Conservation (phyloP, 2,329 filamentous ascomycete species). For the Xylaria hypoxylon region DNA sequence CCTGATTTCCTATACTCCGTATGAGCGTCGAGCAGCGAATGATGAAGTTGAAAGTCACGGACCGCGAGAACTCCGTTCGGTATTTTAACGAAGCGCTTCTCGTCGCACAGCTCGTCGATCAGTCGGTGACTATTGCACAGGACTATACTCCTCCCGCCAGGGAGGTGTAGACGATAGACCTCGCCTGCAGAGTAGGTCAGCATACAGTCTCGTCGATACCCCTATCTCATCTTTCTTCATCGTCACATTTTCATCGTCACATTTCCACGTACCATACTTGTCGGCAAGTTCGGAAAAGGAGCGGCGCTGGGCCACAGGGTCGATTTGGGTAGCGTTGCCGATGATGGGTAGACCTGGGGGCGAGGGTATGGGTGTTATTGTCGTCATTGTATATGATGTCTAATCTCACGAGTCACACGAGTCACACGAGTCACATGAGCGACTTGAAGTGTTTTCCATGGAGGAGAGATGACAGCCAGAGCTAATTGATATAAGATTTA, state of each 20-base stretch:
- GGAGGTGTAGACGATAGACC: conserved; percentile 69
- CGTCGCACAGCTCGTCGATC: conserved; percentile 73
- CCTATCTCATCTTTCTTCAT: not conserved
- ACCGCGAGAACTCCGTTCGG: conserved; percentile 61
- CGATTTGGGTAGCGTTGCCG: conserved; percentile 74
- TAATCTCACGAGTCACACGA: too few species aligned
- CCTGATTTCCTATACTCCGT: conserved; percentile 60
- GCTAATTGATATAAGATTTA: conserved; percentile 28
- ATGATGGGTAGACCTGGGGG: conserved; percentile 73
- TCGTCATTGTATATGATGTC: conserved; percentile 25
- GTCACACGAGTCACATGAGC: not conserved
- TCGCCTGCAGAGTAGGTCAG: conserved; percentile 57
- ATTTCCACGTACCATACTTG: conserved; percentile 66
- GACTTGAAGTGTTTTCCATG: not conserved
- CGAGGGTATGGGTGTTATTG: conserved; percentile 66
- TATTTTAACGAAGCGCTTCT: conserved; percentile 73
- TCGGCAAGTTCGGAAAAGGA: conserved; percentile 70
- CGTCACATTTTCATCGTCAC: conserved; percentile 42
- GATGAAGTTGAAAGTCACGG: conserved; percentile 26
- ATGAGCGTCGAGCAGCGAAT: conserved; percentile 13
- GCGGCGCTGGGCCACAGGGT: conserved; percentile 65
- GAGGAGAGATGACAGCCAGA: not conserved
- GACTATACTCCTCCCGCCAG: conserved; percentile 58
- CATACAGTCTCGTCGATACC: conserved; percentile 9
- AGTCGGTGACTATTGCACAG: conserved; percentile 66